These are phyloP conservation scores for Colletotrichum lentis DNA, from an alignment of 2,329 filamentous ascomycete species.

Conservation along the genomic window DNA sequence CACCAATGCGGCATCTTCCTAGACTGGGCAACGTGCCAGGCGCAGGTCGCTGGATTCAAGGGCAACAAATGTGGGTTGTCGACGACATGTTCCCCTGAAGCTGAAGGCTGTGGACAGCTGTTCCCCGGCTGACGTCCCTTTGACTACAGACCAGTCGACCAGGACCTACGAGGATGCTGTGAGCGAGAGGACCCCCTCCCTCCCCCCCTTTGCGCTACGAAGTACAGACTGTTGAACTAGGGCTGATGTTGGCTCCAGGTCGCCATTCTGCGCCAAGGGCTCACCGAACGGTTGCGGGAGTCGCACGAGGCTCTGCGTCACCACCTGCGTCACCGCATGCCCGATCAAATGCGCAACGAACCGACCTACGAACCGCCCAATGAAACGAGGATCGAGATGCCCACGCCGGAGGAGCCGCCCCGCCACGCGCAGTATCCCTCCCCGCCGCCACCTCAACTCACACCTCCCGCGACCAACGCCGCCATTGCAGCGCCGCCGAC, in stretches of 20 bases:
- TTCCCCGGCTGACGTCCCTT: neutral
- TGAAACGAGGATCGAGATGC: neutral
- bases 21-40: neutral
- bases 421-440: too few relatives aligned
- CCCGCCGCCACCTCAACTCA: neutral
- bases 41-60: neutral
- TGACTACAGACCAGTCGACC: neutral
- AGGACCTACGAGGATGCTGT: neutral
- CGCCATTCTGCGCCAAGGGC: neutral
- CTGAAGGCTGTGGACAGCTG: neutral
- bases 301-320: too few relatives aligned
- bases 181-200: neutral
- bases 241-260: neutral
- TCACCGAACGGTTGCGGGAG: too few relatives aligned
- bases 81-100: neutral
- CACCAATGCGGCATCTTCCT: neutral
- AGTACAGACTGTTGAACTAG: neutral
- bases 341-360: too few relatives aligned
- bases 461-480: neutral
- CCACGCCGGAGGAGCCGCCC: neutral
- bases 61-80: neutral
- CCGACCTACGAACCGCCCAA: too few relatives aligned
- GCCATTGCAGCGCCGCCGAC: neutral
- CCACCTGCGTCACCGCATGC: too few relatives aligned
- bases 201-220: neutral